Percentiles rank a stretch among this genome's conserved stretches.
Conservation (phyloP, 305 asterid genomes). For the Solanum hybrid region DNA sequence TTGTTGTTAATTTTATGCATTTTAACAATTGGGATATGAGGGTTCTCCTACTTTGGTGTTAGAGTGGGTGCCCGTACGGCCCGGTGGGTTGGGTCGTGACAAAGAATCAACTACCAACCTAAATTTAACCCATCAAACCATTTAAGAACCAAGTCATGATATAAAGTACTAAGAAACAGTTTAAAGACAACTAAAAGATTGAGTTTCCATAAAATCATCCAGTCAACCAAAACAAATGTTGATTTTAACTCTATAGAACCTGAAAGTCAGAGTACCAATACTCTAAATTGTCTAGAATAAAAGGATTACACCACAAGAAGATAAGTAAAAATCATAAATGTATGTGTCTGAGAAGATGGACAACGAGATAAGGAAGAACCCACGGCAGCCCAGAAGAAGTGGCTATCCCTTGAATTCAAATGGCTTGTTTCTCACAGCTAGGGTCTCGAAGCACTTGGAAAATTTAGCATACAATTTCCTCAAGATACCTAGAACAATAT, state of each 20-base stretch:
- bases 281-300: not conserved
- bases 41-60: too few relatives aligned
- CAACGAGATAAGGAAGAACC: not conserved
- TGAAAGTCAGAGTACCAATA: not conserved
- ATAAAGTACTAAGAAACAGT: too few relatives aligned
- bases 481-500: too few relatives aligned
- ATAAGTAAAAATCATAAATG: too few relatives aligned
- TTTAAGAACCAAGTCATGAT: not conserved
- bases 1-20: too few relatives aligned
- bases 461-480: too few relatives aligned
- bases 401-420: not conserved
- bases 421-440: too few relatives aligned
- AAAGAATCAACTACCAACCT: not conserved
- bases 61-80: too few relatives aligned
- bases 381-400: not conserved
- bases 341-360: not conserved
- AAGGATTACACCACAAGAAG: not conserved
- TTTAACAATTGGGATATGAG: too few relatives aligned
- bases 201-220: not conserved
- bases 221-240: not conserved
- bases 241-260: not conserved
- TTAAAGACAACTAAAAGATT: not conserved
- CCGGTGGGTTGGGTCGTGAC: too few relatives aligned
- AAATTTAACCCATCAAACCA: not conserved
- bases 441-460: too few relatives aligned